A percentile compares a stretch with the other conserved stretches of the same genome.
phyloP scores from a whole-genome alignment of 352 stramenopile genomes.

The Phytopythium litorale region DNA sequence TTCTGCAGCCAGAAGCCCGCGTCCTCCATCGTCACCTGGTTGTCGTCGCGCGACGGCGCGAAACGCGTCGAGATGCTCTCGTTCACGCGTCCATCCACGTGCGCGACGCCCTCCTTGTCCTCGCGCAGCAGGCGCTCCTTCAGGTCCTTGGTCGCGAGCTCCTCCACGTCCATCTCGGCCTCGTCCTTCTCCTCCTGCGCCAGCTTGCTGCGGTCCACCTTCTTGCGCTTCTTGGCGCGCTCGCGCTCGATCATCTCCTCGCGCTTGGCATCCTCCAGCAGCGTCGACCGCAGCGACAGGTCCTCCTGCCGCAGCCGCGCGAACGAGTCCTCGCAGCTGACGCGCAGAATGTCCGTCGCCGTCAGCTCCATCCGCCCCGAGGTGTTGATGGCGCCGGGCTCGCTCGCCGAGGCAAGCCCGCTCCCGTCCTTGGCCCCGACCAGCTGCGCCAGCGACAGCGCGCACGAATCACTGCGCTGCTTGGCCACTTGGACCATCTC shows the following conservation, averaged over 20 bases:
- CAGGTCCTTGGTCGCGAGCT: slow-evolving; percentile 77
- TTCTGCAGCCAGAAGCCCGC: slow-evolving; percentile 78
- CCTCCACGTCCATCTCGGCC: slow-evolving; percentile 83
- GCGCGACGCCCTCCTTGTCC: slow-evolving; percentile 65
- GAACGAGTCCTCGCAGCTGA: slow-evolving; percentile 85
- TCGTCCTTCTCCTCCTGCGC: slow-evolving; percentile 82
- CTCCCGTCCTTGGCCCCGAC: slow-evolving; percentile 28
- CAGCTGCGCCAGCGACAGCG: slow-evolving; percentile 43
- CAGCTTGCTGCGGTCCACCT: slow-evolving; percentile 75
- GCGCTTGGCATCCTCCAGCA: slow-evolving; percentile 77
- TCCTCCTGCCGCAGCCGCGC: slow-evolving; percentile 60
- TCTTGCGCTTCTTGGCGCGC: slow-evolving; percentile 83
- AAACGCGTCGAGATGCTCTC: slow-evolving; percentile 65
- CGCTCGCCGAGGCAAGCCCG: background rate
- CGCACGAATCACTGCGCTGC: slow-evolving; percentile 56
- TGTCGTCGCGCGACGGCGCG: slow-evolving; percentile 40
- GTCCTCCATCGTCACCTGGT: slow-evolving; percentile 82
- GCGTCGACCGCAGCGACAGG: slow-evolving; percentile 39
- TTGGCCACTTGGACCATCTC: slow-evolving; percentile 84
- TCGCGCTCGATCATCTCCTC: slow-evolving; percentile 78
- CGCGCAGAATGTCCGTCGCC: slow-evolving; percentile 74
- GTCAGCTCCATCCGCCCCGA: slow-evolving; percentile 45
- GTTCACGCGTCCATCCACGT: slow-evolving; percentile 79
- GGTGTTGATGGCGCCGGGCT: background rate
- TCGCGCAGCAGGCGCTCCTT: slow-evolving; percentile 78